phyloP scores from a whole-genome alignment of 2,329 filamentous ascomycete species.

The Monilinia polystroma region DNA sequence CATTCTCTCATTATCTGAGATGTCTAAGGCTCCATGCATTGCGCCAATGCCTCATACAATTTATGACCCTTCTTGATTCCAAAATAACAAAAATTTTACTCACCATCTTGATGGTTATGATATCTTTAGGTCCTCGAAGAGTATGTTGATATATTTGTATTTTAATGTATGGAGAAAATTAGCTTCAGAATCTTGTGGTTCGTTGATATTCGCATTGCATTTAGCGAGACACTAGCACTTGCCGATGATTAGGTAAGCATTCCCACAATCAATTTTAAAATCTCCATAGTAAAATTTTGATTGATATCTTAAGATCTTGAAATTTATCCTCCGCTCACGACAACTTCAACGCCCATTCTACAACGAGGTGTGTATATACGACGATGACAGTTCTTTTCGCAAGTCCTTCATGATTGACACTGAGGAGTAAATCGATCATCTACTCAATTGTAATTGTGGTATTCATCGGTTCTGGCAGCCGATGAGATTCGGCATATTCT shows the following conservation, averaged over 20 bases:
- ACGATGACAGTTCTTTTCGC: slow-evolving; percentile 22
- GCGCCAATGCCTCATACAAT: slow-evolving; percentile 15
- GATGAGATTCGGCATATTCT: slow-evolving; percentile 5
- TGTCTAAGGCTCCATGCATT: neutral
- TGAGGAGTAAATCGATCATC: slow-evolving; percentile 55
- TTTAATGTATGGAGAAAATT: slow-evolving; percentile 24
- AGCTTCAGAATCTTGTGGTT: slow-evolving; percentile 22
- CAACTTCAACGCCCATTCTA: slow-evolving; percentile 22
- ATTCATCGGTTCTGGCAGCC: neutral
- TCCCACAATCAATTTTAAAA: slow-evolving; percentile 23
- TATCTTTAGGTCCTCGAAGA: slow-evolving; percentile 41
- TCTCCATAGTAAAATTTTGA: slow-evolving; percentile 10
- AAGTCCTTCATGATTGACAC: slow-evolving; percentile 41
- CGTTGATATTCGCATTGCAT: slow-evolving; percentile 14
- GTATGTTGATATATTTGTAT: slow-evolving; percentile 27
- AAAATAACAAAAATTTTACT: slow-evolving; percentile 10
- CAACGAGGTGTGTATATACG: slow-evolving; percentile 39
- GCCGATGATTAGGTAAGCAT: slow-evolving; percentile 23
- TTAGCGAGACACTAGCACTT: slow-evolving; percentile 21
- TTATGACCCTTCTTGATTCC: neutral
- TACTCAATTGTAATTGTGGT: slow-evolving; percentile 33
- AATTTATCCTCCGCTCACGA: slow-evolving; percentile 1
- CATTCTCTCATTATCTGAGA: neutral
- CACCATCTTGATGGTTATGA: slow-evolving; percentile 30
- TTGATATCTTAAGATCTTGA: slow-evolving; percentile 5